These are phyloP conservation scores for Globisporangium abappressorium DNA, from an alignment of 352 stramenopile genomes.

Conservation along the genomic window DNA sequence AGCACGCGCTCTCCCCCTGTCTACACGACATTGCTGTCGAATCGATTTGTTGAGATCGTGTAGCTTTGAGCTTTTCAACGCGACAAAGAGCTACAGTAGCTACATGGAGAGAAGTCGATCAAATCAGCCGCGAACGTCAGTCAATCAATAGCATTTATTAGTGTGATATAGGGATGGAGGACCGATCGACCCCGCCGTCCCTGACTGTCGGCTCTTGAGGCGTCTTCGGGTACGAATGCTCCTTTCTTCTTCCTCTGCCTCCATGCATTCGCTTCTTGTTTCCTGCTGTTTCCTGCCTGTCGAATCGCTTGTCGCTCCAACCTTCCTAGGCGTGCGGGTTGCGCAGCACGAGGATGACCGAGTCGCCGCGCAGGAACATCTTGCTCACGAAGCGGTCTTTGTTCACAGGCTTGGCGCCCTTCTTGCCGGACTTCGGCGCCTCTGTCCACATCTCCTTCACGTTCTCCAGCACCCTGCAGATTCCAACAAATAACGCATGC, in stretches of 20 bases:
- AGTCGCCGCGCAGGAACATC: constrained; percentile 99
- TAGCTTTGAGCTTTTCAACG: not conserved
- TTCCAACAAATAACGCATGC: not conserved
- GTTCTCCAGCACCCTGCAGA: constrained; percentile 95
- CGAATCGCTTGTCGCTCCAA: not conserved
- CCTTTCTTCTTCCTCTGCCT: not conserved
- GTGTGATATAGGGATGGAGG: constrained; percentile 7
- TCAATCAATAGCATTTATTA: constrained; percentile 19
- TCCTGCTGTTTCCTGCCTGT: not conserved
- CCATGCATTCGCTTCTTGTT: not conserved
- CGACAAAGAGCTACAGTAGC: not conserved
- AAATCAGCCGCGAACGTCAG: constrained; percentile 1
- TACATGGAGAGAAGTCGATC: not conserved
- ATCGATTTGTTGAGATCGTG: not conserved
- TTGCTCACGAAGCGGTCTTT: constrained; percentile 99
- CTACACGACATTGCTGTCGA: not conserved
- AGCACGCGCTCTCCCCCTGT: not conserved
- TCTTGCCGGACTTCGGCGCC: constrained; percentile 96
- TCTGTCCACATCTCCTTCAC: constrained; percentile 99
- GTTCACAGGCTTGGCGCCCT: constrained; percentile 95
- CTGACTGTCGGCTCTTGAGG: not conserved
- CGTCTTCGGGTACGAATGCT: not conserved
- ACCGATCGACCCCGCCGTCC: not conserved
- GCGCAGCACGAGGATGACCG: constrained; percentile 97
- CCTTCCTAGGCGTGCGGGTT: constrained; percentile 91